Evolutionary conservation across 257 asterid species (phyloP), one percentile per base, ranked within the genome.

Genomic region (Marsdenia floribunda): DNA sequence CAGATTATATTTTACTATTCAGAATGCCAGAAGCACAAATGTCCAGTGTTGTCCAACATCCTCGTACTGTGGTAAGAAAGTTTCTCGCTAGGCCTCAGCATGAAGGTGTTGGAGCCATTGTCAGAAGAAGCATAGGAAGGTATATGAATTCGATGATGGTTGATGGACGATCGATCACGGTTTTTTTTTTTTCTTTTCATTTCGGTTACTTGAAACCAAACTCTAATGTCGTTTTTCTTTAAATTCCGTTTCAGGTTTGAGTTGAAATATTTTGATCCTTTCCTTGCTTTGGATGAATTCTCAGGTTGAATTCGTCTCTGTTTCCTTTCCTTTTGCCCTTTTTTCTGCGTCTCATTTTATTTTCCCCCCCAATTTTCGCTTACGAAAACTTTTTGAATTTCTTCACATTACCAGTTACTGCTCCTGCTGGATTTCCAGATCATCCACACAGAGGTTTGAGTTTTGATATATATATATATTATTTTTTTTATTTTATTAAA

Each of bases 361-460:
- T 49, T 35, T 52, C 5, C 80, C 44, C 54, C 10, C 49, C 49
- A 44, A 8, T 6, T 55, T 66, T 81, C 80, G 58, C 59, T 65
- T 77, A 50, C 73, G 38, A 33, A 64, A 5, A 29, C 16, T 3
- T 55, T 44, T 68, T 46, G 50, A 1, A 1, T 37, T 58, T 5
- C 15, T 67, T 71, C 44, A 35, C 47, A 47, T 64, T 79, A 19
- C 91, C 91, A 94, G 97, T 94, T 77, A 59, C 96, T 83, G 92
- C 99, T 75, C 97, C 99, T 5, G 97, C 89, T 87, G 99, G 99
- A 66, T 94, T 94, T 80, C 99, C 97, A 63, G 97, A 92, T 83
- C 99, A 94, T 74, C 99, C 99, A 29, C 99, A 94, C 44, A 90
- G 99, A 94, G 98, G 98, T 90, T 46, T 82, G 80, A 52, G 46